phyloP scores from a whole-genome alignment of 1,284 basidiomycete species.

The Apiotrichum laibachii region DNA sequence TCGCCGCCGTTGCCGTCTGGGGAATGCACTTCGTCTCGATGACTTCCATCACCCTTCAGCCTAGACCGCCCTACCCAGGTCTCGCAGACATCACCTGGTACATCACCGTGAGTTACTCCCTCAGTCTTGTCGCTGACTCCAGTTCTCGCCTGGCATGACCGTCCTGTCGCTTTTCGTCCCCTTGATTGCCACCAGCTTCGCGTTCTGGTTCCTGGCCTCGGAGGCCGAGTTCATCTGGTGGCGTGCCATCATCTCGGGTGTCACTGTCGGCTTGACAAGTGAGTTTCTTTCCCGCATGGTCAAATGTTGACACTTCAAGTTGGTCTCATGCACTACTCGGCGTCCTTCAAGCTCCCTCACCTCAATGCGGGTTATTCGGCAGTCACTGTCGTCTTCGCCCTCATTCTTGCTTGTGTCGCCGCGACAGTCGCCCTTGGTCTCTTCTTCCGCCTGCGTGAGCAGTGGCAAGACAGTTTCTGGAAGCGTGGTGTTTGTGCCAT shows the following conservation, averaged over 20 bases:
- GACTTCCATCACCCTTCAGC: constrained; percentile 50
- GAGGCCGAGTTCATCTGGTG: constrained; percentile 49
- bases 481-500: constrained; percentile 52
- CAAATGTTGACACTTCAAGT: constrained; percentile 20
- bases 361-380: constrained; percentile 38
- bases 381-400: constrained; percentile 52
- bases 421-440: constrained; percentile 52
- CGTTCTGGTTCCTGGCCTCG: constrained; percentile 54
- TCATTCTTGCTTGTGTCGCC: constrained; percentile 54
- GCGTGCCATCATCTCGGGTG: constrained; percentile 57
- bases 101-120: constrained; percentile 39
- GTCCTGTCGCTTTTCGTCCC: constrained; percentile 55
- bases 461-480: constrained; percentile 56
- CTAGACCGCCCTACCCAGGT: constrained; percentile 7
- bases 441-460: constrained; percentile 55
- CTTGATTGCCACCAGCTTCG: constrained; percentile 51
- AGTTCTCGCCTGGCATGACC: constrained; percentile 55
- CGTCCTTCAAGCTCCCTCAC: constrained; percentile 51
- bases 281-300: constrained; percentile 40
- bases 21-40: constrained; percentile 56
- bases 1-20: constrained; percentile 76
- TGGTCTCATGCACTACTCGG: constrained; percentile 55
- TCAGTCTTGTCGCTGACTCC: background rate
- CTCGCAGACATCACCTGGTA: constrained; percentile 43
- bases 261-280: constrained; percentile 77